A percentile compares a stretch with the other conserved stretches of the same genome.
These are phyloP conservation scores for Erodium trifolium DNA, from an alignment of 441 rosid genomes.

Conservation along the genomic window DNA sequence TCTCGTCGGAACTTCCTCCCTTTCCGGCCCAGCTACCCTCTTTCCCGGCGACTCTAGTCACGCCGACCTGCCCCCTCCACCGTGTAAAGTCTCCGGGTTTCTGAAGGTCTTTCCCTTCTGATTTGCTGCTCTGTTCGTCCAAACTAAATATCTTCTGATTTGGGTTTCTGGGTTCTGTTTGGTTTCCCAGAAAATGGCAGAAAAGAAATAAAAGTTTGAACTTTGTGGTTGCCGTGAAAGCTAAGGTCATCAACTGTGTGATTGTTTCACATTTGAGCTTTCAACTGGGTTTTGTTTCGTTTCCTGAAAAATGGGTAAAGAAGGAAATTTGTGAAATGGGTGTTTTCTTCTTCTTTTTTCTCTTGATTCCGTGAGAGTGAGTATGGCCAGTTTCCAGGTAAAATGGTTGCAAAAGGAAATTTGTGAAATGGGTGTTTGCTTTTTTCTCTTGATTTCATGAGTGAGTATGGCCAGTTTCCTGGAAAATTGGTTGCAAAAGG, in stretches of 20 bases:
- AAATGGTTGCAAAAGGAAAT: no score
- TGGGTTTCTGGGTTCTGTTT: slow-evolving; percentile 7
- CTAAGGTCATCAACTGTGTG: slow-evolving; percentile 10
- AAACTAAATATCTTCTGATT: not conserved
- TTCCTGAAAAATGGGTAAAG: not conserved
- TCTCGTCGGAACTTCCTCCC: slow-evolving; percentile 19
- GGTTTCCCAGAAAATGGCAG: slow-evolving; percentile 13
- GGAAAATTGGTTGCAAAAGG: no score
- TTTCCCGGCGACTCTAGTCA: slow-evolving; percentile 10
- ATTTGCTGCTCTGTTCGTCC: slow-evolving; percentile 6
- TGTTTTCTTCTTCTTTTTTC: not conserved
- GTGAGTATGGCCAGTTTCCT: no score
- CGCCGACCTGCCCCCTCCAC: no score
- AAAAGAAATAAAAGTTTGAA: not conserved
- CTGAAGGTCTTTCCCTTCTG: slow-evolving; percentile 18
- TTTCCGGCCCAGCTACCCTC: slow-evolving; percentile 14
- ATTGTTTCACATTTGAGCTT: not conserved
- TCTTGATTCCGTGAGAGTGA: not conserved
- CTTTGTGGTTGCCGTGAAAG: not conserved
- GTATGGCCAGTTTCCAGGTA: not conserved
- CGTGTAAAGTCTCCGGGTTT: slow-evolving; percentile 8
- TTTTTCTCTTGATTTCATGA: no score
- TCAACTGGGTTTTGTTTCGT: slow-evolving; percentile 19
- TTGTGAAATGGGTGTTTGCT: no score
- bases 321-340: not conserved